Conservation (phyloP, 2,329 filamentous ascomycete genomes). For the Neurospora crassa region DNA sequence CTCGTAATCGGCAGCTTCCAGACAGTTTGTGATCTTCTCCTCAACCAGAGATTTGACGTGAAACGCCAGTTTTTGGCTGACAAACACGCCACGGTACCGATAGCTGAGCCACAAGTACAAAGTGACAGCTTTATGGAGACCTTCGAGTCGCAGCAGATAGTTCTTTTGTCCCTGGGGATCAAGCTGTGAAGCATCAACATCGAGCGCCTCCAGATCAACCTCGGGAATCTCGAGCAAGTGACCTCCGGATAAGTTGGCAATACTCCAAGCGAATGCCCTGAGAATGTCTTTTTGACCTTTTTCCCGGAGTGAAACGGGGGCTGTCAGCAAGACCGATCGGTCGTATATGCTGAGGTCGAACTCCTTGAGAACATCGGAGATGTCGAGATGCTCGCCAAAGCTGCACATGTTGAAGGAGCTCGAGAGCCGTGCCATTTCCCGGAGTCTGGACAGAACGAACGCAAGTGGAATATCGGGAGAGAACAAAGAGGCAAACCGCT, state of each 20-base stretch:
- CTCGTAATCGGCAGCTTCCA: constrained; percentile 46
- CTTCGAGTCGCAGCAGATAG: constrained; percentile 63
- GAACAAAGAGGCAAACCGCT: constrained; percentile 74
- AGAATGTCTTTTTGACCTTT: constrained; percentile 39
- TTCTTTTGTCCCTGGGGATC: constrained; percentile 28
- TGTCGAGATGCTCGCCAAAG: constrained; percentile 49
- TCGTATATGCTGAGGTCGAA: constrained; percentile 63
- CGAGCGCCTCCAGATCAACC: constrained; percentile 65
- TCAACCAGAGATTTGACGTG: constrained; percentile 74
- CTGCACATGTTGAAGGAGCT: constrained; percentile 62
- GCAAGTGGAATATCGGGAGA: constrained; percentile 71
- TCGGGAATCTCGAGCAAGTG: constrained; percentile 60
- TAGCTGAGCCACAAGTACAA: constrained; percentile 92
- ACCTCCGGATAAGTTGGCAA: constrained; percentile 58
- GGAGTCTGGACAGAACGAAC: constrained; percentile 68
- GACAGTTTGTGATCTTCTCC: constrained; percentile 56
- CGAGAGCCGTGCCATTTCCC: constrained; percentile 56
- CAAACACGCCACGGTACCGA: constrained; percentile 73
- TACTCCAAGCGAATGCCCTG: constrained; percentile 55
- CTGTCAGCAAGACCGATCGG: constrained; percentile 63
- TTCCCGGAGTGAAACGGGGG: constrained; percentile 55
- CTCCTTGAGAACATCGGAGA: constrained; percentile 67
- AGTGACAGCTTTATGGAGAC: constrained; percentile 71
- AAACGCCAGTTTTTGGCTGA: constrained; percentile 63
- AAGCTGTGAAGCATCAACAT: constrained; percentile 41